Evolutionary conservation across 2,329 filamentous ascomycete species (phyloP).

Genomic region (Davidsoniella neocaledoniae): DNA sequence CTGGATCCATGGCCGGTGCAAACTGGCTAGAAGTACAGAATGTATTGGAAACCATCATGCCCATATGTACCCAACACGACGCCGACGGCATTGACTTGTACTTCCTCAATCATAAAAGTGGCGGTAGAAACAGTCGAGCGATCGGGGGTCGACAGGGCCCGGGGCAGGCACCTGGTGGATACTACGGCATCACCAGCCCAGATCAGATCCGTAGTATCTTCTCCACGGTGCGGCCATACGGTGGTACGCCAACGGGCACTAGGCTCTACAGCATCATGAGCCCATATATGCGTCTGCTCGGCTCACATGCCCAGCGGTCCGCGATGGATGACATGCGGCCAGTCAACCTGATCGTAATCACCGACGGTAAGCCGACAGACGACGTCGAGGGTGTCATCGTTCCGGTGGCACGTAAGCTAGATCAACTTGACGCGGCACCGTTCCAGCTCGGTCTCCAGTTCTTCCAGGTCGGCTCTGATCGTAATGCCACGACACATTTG

Average conservation of each 20-base stretch:
- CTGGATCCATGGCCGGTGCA: constrained; percentile 64
- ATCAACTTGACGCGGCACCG: constrained; percentile 49
- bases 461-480: constrained; percentile 76
- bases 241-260: constrained; percentile 57
- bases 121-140: neutral
- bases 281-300: constrained; percentile 42
- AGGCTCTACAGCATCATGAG: constrained; percentile 55
- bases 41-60: constrained; percentile 57
- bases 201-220: constrained; percentile 53
- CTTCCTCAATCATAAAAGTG: constrained; percentile 56
- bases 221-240: constrained; percentile 41
- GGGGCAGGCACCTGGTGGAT: constrained; percentile 28
- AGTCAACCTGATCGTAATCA: constrained; percentile 83
- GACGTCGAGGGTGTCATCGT: constrained; percentile 59
- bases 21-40: constrained; percentile 59
- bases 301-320: constrained; percentile 19
- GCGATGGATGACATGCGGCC: constrained; percentile 42
- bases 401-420: constrained; percentile 50
- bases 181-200: constrained; percentile 45
- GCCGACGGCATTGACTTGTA: constrained; percentile 76
- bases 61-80: constrained; percentile 67
- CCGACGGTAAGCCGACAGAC: constrained; percentile 69
- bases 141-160: neutral
- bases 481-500: constrained; percentile 45
- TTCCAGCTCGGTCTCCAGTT: constrained; percentile 90